Base-by-base conservation (phyloP, 2,329 filamentous ascomycete genomes). In the Magnaporthiopsis incrustans region DNA sequence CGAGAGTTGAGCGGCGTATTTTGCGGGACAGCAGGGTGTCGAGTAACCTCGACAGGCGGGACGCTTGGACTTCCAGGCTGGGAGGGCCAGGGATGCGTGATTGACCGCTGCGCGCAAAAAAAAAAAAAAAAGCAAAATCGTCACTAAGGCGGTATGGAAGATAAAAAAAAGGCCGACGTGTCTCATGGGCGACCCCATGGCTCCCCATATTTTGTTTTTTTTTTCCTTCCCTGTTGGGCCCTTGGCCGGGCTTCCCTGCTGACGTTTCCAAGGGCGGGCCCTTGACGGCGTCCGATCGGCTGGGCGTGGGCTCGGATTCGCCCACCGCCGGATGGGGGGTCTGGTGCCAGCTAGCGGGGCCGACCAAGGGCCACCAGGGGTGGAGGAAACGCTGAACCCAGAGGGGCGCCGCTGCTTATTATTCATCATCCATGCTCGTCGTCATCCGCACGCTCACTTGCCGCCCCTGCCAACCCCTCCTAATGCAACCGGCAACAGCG, bases 91-190 rank as follows among this genome's bases (percentile, higher is more conserved):
- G 44, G 4, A n/a, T 22, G 44, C 44, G 44, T 53, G 44, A 53
- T 53, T 53, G 44, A 53, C 44, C 44, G 44, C 44, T 53, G 44
- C 18, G n/a, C 44, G 4, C 44, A 53, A 53, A 53, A 14, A 22
- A 3, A 53, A 53, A 53, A 53, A 1, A 22, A 53, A 53, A 53
- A 12, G 44, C 22, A 50, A 50, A 53, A 53, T 53, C 44, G 44
- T n/a, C 57, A 58, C 26, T 58, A 58, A 27, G 25, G 27, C 57
- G 27, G 57, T 58, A 58, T 27, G 57, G 27, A 27, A 58, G 27
- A 58, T 32, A 58, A 58, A 58, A 58, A 58, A 58, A 58, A 58
- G 57, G 57, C 57, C 57, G 57, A 58, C 27, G 25, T 30, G 25
- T 58, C 27, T 58, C 57, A 58, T 58, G 57, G 15, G 18, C n/a